Evolutionary conservation across 2,329 filamentous ascomycete genomes (phyloP), one percentile per base, ranked within the genome.

Genomic region (Sporothrix pallida): DNA sequence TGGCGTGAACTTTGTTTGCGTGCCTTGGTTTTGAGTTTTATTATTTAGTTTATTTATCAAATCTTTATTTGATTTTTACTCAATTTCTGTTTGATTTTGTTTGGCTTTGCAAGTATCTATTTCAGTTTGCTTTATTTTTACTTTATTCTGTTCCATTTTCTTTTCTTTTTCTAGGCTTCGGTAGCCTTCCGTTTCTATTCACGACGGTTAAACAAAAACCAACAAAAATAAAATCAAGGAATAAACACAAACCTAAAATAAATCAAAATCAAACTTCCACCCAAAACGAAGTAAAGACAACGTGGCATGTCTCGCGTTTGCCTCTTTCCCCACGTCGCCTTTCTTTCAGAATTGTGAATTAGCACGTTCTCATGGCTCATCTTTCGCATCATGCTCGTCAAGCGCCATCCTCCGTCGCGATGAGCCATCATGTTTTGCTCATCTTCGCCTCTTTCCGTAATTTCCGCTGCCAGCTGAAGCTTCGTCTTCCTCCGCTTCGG

Each of bases 261-360:
- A 44, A 63, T 63, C 58, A 62, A 63, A 20, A 63, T 44, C 60
- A 20, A 12, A 63, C 10, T n/a, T 23, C 10, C n/a, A 23, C 17
- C 20, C n/a, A 54, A 54, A n/a, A 9, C 52, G 52, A 37, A 37
- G 13, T 17, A 17, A 50, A 50, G 13, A 58, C 56, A 54, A 54
- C 52, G n/a, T 54, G n/a, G 56, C 26, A 37, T 60, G 37, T n/a
- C 44, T 5, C 44, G 58, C 17, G 31, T 8, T 63, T n/a, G 60
- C 60, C 15, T 12, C 17, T 17, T 37, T 63, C 60, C 60, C 60
- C 60, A 63, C 60, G 60, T 63, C 60, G 37, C 60, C 60, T 63
- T 63, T 63, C 60, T 63, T 63, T 20, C 20, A 6, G 52, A 3
- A 5, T 37, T 37, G 31, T 37, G 31, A 37, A 5, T 37, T 37